Conservation (phyloP, 352 stramenopile genomes). For the Halophytophthora batemanensis region DNA sequence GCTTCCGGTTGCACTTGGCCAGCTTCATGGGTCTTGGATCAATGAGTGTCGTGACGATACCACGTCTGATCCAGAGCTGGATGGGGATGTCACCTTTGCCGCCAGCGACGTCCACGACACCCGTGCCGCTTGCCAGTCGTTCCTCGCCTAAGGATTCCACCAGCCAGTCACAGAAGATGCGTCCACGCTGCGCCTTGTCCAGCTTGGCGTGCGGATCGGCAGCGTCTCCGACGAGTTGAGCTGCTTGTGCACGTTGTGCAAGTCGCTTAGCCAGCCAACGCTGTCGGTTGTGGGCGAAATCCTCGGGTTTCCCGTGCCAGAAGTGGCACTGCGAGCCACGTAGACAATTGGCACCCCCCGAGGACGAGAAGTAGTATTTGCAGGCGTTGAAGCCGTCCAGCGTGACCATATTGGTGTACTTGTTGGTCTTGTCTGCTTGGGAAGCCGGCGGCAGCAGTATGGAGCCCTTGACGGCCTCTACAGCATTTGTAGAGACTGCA, state of each 20-base stretch:
- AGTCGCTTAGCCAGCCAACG: constrained; percentile 68
- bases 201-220: constrained; percentile 65
- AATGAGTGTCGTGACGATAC: constrained; percentile 79
- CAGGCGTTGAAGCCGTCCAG: constrained; percentile 78
- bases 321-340: constrained; percentile 77
- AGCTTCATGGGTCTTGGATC: constrained; percentile 85
- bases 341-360: constrained; percentile 52
- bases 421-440: constrained; percentile 38
- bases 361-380: constrained; percentile 86
- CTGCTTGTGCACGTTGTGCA: constrained; percentile 50
- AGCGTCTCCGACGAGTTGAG: constrained; percentile 58
- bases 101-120: constrained; percentile 86
- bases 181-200: constrained; percentile 67
- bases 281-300: constrained; percentile 64
- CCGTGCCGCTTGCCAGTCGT: constrained; percentile 40
- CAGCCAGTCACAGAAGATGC: constrained; percentile 83
- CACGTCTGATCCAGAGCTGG: constrained; percentile 75
- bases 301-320: constrained; percentile 59
- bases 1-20: constrained; percentile 66
- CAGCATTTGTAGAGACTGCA: background rate
- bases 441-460: constrained; percentile 45
- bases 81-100: constrained; percentile 87
- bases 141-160: constrained; percentile 52
- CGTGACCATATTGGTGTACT: constrained; percentile 85
- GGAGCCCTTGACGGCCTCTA: constrained; percentile 33